Percentiles rank a stretch among this genome's conserved stretches.
These are phyloP conservation scores for Coemansia javaensis DNA, from an alignment of 192 early-diverging fungal genomes.

Conservation along the genomic window DNA sequence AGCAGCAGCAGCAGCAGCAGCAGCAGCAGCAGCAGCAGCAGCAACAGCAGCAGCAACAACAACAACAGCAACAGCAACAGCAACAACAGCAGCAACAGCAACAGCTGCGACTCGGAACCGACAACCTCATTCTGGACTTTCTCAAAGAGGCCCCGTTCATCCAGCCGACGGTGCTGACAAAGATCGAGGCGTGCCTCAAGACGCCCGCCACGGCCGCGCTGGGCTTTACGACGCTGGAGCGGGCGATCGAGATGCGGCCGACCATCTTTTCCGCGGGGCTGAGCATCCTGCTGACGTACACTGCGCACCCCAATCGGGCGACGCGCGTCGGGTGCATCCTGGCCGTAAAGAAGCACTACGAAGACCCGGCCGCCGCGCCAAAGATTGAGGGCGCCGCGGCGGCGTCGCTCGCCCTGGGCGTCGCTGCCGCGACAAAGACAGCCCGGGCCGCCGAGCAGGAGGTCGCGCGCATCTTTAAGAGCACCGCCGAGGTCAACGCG, in stretches of 20 bases:
- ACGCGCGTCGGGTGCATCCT: slow-evolving; percentile 42
- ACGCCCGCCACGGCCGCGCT: slow-evolving; percentile 16
- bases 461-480: neutral
- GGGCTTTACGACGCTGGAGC: slow-evolving; percentile 30
- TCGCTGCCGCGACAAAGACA: neutral
- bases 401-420: neutral
- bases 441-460: neutral
- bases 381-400: slow-evolving; percentile 26
- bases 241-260: slow-evolving; percentile 42
- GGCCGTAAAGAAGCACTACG: slow-evolving; percentile 35
- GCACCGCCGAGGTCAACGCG: neutral
- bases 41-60: too few relatives aligned
- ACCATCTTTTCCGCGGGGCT: slow-evolving; percentile 29
- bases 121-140: slow-evolving; percentile 26
- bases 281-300: slow-evolving; percentile 28
- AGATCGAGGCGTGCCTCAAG: slow-evolving; percentile 20
- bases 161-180: slow-evolving; percentile 2
- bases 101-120: neutral
- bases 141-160: slow-evolving; percentile 35
- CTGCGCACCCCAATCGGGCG: slow-evolving; percentile 19
- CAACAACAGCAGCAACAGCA: slow-evolving; percentile 9
- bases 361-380: slow-evolving; percentile 1
- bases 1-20: neutral
- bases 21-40: slow-evolving; percentile 1
- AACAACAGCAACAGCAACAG: too few relatives aligned